Percentiles rank a stretch among this genome's conserved stretches.
Evolutionary conservation across 192 early-diverging fungal genomes (phyloP).

Genomic region (Coemansia sp.): DNA sequence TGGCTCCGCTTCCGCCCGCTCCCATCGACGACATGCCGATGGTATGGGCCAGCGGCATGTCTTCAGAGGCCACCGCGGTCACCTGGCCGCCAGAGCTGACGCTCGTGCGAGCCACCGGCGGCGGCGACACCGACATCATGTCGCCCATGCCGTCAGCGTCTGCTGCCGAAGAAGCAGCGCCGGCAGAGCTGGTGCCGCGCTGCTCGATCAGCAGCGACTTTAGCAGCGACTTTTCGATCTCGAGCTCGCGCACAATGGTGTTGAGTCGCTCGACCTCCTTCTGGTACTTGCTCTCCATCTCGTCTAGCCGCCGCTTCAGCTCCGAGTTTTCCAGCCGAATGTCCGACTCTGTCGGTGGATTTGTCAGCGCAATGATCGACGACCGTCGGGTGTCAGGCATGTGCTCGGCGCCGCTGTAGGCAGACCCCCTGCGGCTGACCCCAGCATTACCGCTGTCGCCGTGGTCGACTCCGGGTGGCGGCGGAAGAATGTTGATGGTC

Average conservation of each 20-base stretch:
- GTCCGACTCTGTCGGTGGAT: constrained; percentile 41
- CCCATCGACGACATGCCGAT: background rate
- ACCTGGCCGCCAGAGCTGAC: constrained; percentile 5
- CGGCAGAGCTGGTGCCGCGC: constrained; percentile 3
- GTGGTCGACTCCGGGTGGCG: background rate
- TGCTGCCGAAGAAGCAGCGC: background rate
- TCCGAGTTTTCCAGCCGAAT: constrained; percentile 40
- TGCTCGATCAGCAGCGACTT: constrained; percentile 41
- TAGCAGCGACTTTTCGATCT: constrained; percentile 52
- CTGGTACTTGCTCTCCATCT: constrained; percentile 45
- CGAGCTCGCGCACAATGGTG: constrained; percentile 30
- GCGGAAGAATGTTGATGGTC: background rate
- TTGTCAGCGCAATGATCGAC: constrained; percentile 53
- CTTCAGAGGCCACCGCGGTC: background rate
- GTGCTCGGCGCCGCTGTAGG: constrained; percentile 4
- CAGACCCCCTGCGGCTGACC: constrained; percentile 20
- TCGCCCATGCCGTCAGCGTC: constrained; percentile 1
- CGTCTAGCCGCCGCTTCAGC: constrained; percentile 43
- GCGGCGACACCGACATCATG: constrained; percentile 7
- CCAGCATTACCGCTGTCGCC: background rate
- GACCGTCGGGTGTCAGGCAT: constrained; percentile 36
- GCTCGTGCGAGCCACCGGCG: background rate
- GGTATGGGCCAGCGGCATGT: constrained; percentile 11
- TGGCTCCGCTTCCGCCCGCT: no score
- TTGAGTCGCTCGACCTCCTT: constrained; percentile 37